Evolutionary conservation across 2,329 filamentous ascomycete genomes (phyloP), one percentile per base, ranked within the genome.

Genomic region (Colletotrichum costaricense): DNA sequence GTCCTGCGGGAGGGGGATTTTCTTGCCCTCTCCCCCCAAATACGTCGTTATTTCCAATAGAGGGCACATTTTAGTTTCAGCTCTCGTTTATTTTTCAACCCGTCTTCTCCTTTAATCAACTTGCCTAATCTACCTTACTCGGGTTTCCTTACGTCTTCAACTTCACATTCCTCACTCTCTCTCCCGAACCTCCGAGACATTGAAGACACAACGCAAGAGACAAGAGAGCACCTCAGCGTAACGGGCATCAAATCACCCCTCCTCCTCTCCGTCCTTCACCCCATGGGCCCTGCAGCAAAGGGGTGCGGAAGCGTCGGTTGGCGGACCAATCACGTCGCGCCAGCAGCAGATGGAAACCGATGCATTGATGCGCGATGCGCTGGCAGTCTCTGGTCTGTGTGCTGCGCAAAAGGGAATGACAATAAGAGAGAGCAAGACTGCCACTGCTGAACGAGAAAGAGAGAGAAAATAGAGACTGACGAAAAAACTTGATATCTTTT

Each of bases 341-440:
- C 70, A 49, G 46, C 59, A 69, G 56, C 42, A 56, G 30, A 49
- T 64, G 26, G 35, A 65, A 60, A 60, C 55, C 28, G 56, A 62
- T 70, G 67, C 70, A 70, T 73, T 65, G 70, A 73, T 76, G 75
- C 75, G 74, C 54, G 74, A 76, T 76, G 76, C 75, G 76, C 75
- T 77, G 76, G 76, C 76, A 77, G 24, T 72, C 38, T 69, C 54
- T 83, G 82, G 81, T 80, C 81, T 82, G 80, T 83, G 81, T 82
- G 80, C 81, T 82, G 81, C 81, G 78, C 60, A 68, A 72, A 63
- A 35, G 33, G 42, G 24, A 64, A 60, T 69, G 70, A 52, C 59
- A 75, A 72, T 70, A 68, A 75, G 65, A 57, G 28, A 66, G 54
- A 56, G 42, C 38, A 42, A 49, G 42, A n/a, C 16, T 49, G 42